A percentile compares a stretch with the other conserved stretches of the same genome.
These are phyloP conservation scores for Thamnidium elegans DNA, from an alignment of 192 early-diverging fungal species.

Conservation along the genomic window DNA sequence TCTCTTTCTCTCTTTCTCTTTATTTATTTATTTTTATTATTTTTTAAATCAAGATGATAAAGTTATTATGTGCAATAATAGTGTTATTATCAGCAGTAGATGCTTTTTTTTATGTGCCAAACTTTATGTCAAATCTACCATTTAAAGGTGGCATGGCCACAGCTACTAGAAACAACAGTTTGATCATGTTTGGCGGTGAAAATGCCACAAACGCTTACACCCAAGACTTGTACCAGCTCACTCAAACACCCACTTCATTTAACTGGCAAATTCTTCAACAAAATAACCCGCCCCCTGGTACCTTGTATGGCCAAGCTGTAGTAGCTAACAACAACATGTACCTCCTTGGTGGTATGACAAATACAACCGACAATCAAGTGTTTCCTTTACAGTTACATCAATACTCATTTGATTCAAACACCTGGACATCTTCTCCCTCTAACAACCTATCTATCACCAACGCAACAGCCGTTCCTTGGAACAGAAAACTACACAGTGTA, in stretches of 20 bases:
- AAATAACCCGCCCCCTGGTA: slow-evolving; percentile 15
- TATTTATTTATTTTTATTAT: no score
- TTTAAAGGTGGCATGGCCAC: slow-evolving; percentile 15
- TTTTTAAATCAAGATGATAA: not conserved
- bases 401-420: slow-evolving; percentile 1
- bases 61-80: not conserved
- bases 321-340: slow-evolving; percentile 2
- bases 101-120: slow-evolving; percentile 19
- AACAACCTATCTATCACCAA: not conserved
- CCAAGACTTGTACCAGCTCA: slow-evolving; percentile 10
- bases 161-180: slow-evolving; percentile 8
- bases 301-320: slow-evolving; percentile 11
- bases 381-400: slow-evolving; percentile 2
- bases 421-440: not conserved
- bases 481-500: slow-evolving; percentile 20
- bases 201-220: slow-evolving; percentile 1
- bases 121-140: slow-evolving; percentile 7
- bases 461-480: slow-evolving; percentile 1
- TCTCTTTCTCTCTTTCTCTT: no score
- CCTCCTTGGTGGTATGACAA: slow-evolving; percentile 19
- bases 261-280: slow-evolving; percentile 15
- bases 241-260: slow-evolving; percentile 7
- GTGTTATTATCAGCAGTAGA: not conserved
- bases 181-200: slow-evolving; percentile 19
- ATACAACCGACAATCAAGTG: not conserved